Base-by-base conservation (phyloP, 2,329 filamentous ascomycete genomes). In the Myriosclerotinia scirpicola region DNA sequence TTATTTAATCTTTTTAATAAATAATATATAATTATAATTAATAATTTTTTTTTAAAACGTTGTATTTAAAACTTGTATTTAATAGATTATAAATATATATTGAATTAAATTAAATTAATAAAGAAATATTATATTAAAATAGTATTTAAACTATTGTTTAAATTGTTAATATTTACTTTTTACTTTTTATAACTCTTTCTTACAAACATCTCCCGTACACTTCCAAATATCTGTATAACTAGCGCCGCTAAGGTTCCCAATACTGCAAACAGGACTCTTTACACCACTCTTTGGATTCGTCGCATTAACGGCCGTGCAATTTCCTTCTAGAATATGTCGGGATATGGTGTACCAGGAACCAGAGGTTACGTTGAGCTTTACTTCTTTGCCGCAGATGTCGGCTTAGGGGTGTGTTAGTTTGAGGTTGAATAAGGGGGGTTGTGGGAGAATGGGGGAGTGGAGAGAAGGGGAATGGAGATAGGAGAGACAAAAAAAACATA, bases 271-370 rank as follows among this genome's bases (percentile, higher is more conserved):
- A 8, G 56, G 30, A 6, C n/a, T 48, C n/a, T 2, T 60, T 2
- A 60, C 42, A 0, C 56, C 56, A 7, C 26, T 46, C 12, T 26
- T 17, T 2, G 30, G 20, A 15, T 11, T 60, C 30, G 56, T 48
- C 20, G 42, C 36, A 9, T 60, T 60, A 12, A 60, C 30, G 5
- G 56, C 56, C 34, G 56, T 60, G 30, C 56, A 60, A 17, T 60
- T 60, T 1, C 56, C 56, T 15, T 22, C 42, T 9, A 36, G 42
- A 12, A 36, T 48, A 12, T 48, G 36, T 34, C 42, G 8, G 14
- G 42, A 36, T 15, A 20, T 46, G 1, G 56, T 60, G 3, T 60
- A 60, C 56, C 56, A 60, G 12, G 56, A 60, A 7, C 56, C 56
- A 7, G 56, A 60, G 5, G 42, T 48, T 15, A 60, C 56, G 42